These are phyloP conservation scores for Starmerella davenportii DNA, from an alignment of 805 yeast species.

Conservation along the genomic window DNA sequence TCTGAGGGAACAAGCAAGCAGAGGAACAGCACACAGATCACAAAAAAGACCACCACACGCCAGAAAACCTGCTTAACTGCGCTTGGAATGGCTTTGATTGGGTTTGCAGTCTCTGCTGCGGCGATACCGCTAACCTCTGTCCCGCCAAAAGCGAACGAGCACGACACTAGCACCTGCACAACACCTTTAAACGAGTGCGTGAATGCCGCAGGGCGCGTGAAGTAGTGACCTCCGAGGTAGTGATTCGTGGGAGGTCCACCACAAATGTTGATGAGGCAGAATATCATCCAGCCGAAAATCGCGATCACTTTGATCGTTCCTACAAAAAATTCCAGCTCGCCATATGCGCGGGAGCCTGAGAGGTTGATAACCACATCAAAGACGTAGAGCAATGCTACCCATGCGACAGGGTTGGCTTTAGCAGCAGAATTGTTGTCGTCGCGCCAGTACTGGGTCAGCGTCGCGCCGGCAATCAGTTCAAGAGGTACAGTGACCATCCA, in stretches of 20 bases:
- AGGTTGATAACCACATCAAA: constrained; percentile 32
- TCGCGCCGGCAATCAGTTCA: constrained; percentile 39
- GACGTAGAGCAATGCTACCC: constrained; percentile 41
- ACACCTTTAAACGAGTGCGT: constrained; percentile 52
- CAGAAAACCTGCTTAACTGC: constrained; percentile 54
- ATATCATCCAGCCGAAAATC: constrained; percentile 40
- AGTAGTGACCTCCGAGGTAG: constrained; percentile 39
- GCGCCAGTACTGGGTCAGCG: constrained; percentile 36
- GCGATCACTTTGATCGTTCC: constrained; percentile 41
- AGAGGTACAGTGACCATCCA: constrained; percentile 44
- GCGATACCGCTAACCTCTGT: constrained; percentile 55
- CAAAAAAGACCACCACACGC: constrained; percentile 48
- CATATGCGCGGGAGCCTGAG: constrained; percentile 41
- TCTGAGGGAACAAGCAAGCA: constrained; percentile 52
- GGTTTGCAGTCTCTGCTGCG: constrained; percentile 55
- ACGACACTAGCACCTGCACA: constrained; percentile 40
- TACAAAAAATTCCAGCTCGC: constrained; percentile 51
- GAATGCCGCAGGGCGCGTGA: constrained; percentile 43
- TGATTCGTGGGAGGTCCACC: constrained; percentile 47
- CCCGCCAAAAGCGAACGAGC: constrained; percentile 51
- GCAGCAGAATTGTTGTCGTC: constrained; percentile 24
- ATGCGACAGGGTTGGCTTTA: constrained; percentile 34
- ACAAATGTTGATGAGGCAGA: constrained; percentile 35
- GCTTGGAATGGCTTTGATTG: constrained; percentile 49
- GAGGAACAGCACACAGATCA: constrained; percentile 40